Evolutionary conservation across 2,329 filamentous ascomycete species (phyloP).

Genomic region (Septoria petroselini): DNA sequence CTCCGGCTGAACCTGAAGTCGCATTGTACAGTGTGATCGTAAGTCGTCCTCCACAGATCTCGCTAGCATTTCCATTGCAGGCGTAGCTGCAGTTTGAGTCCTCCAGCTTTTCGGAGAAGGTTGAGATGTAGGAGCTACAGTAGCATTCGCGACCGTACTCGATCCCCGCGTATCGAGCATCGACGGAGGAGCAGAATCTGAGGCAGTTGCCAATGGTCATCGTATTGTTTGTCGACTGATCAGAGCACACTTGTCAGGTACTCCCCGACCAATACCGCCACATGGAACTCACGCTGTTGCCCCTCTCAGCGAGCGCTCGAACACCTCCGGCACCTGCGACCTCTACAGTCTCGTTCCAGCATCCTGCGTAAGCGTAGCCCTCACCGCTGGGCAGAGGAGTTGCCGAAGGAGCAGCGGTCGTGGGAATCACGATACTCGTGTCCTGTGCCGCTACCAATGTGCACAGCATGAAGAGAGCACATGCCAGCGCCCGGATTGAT

Average conservation of each 20-base stretch:
- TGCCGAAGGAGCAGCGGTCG: constrained; percentile 29
- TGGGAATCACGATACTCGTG: constrained; percentile 31
- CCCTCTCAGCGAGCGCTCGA: constrained; percentile 47
- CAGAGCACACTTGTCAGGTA: not conserved
- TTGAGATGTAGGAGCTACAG: constrained; percentile 53
- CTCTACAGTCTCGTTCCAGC: constrained; percentile 57
- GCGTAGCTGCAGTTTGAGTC: constrained; percentile 52
- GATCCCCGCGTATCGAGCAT: constrained; percentile 51
- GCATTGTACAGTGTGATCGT: constrained; percentile 35
- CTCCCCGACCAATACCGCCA: too few relatives aligned
- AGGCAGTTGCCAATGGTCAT: constrained; percentile 56
- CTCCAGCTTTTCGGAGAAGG: constrained; percentile 47
- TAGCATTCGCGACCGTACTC: constrained; percentile 61
- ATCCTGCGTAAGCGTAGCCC: constrained; percentile 54
- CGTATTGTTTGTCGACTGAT: constrained; percentile 38
- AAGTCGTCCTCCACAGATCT: constrained; percentile 55
- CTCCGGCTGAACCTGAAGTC: constrained; percentile 24
- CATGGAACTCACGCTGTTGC: constrained; percentile 39
- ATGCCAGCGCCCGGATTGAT: not conserved
- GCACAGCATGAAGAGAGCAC: not conserved
- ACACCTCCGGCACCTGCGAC: constrained; percentile 39
- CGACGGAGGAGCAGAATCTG: constrained; percentile 46
- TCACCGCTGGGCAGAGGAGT: constrained; percentile 24
- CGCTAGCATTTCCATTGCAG: constrained; percentile 53
- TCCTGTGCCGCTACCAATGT: constrained; percentile 24